Evolutionary conservation across 1,284 basidiomycete species (phyloP).

Genomic region (Agroathelia rolfsii): DNA sequence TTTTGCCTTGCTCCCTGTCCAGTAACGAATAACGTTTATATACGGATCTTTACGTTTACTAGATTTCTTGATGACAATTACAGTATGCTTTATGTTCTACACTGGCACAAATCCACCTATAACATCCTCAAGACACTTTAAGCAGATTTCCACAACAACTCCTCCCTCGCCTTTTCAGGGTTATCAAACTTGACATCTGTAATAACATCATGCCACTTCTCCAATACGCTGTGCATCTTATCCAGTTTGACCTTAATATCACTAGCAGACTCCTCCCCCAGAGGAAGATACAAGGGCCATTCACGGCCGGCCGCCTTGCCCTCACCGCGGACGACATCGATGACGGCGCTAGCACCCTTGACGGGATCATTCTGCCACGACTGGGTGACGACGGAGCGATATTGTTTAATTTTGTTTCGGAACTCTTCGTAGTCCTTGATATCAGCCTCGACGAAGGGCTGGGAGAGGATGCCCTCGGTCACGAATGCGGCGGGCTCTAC

Average conservation of each 20-base stretch:
- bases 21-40: too few relatives aligned
- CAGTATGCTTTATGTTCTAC: too few relatives aligned
- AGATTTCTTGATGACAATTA: too few relatives aligned
- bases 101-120: too few relatives aligned
- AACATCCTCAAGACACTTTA: too few relatives aligned
- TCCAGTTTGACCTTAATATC: slow-evolving; percentile 16
- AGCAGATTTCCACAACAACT: too few relatives aligned
- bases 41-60: too few relatives aligned
- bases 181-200: slow-evolving; percentile 11
- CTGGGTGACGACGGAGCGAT: slow-evolving; percentile 12
- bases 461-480: slow-evolving; percentile 15
- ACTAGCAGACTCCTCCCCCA: slow-evolving; percentile 20
- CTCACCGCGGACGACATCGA: slow-evolving; percentile 22
- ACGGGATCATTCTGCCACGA: slow-evolving; percentile 20
- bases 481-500: slow-evolving; percentile 23
- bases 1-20: too few relatives aligned
- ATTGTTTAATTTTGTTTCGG: slow-evolving; percentile 10
- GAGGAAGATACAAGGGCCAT: slow-evolving; percentile 17
- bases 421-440: slow-evolving; percentile 18
- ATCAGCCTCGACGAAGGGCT: slow-evolving; percentile 12
- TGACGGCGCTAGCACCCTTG: slow-evolving; percentile 19
- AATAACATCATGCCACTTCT: slow-evolving; percentile 22
- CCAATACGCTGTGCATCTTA: slow-evolving; percentile 13
- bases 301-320: slow-evolving; percentile 15
- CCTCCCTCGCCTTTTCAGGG: too few relatives aligned